Base-by-base conservation (phyloP, 2,329 filamentous ascomycete genomes). In the Sporothrix sp. region DNA sequence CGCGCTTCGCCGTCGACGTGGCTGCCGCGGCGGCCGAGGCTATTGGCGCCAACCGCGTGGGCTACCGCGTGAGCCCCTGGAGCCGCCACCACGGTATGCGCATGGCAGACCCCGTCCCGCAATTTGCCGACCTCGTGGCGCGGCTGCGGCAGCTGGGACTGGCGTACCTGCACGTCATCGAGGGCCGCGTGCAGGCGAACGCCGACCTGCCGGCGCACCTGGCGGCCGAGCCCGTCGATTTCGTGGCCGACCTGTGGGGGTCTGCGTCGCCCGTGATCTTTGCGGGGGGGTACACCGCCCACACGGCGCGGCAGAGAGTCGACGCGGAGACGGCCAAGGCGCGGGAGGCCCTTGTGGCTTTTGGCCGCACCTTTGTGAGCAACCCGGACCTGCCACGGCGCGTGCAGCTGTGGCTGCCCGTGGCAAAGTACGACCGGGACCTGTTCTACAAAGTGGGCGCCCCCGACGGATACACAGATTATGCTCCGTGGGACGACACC, bases 111-210 rank as follows among this genome's bases (percentile, higher is more conserved):
- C 78, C 79, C 0, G 54, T 73, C 8, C 73, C 76, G 2, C 76
- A 82, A 56, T 84, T 82, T 60, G 65, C 63, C 9, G 68, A 82
- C 57, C 59, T 81, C 14, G 65, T 64, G 8, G 57, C 39, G 7
- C 35, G 27, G 21, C 28, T 49, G 10, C 6, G 65, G 40, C 67
- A 72, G 46, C 65, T 79, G 35, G 72, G 72, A 52, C 63, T 68
- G 40, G 72, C 78, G 0, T 84, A 78, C 60, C 54, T 81, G 21
- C 79, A 82, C 62, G 51, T 81, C 6, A 68, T 84, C 14, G 74
- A 81, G 60, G 16, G 38, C 20, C 39, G 51, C 13, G 28, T 52
- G 27, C 28, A 43, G 27, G 51, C 33, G 33, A 45, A 35, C 35
- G 33, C 23, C 5, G 50, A 52, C 33, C 25, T 48, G 16, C 27